These are phyloP conservation scores for Lichtheimia ornata DNA, from an alignment of 371 early-diverging fungal species.

Conservation along the genomic window DNA sequence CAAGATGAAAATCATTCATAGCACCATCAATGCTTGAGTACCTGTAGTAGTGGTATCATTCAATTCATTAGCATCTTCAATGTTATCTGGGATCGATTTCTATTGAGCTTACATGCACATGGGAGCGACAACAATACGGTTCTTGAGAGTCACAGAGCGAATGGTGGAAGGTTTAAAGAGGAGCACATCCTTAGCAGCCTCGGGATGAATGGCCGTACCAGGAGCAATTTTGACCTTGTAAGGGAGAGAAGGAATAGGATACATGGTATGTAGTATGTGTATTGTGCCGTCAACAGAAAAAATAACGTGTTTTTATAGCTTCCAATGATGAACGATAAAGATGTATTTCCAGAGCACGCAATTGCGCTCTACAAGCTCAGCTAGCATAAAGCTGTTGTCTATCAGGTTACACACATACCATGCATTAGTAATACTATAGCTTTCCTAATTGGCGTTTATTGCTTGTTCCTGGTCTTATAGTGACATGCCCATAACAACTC, in stretches of 20 bases:
- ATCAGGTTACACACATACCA: too few relatives aligned
- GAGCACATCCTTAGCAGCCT: slow-evolving; percentile 13
- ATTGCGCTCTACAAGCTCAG: too few relatives aligned
- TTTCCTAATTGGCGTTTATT: too few relatives aligned
- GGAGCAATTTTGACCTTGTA: slow-evolving; percentile 13
- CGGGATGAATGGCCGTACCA: slow-evolving; percentile 13
- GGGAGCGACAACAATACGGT: slow-evolving; percentile 81
- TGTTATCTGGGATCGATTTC: background rate
- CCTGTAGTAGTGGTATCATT: background rate
- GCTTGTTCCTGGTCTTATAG: too few relatives aligned
- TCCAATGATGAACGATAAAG: too few relatives aligned
- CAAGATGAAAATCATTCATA: slow-evolving; percentile 37
- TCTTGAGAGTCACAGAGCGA: slow-evolving; percentile 62
- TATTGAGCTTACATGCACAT: slow-evolving; percentile 62
- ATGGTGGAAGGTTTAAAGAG: slow-evolving; percentile 71
- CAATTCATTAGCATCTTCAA: too few relatives aligned
- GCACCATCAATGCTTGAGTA: slow-evolving; percentile 22
- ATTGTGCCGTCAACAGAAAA: too few relatives aligned
- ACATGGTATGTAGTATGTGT: background rate
- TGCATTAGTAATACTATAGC: too few relatives aligned
- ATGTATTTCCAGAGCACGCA: too few relatives aligned
- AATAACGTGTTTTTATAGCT: too few relatives aligned
- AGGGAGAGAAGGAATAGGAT: slow-evolving; percentile 9
- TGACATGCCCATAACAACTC: too few relatives aligned
- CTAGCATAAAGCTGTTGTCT: too few relatives aligned